Conservation (phyloP, 352 stramenopile genomes). For the Globisporangium okanoganense region DNA sequence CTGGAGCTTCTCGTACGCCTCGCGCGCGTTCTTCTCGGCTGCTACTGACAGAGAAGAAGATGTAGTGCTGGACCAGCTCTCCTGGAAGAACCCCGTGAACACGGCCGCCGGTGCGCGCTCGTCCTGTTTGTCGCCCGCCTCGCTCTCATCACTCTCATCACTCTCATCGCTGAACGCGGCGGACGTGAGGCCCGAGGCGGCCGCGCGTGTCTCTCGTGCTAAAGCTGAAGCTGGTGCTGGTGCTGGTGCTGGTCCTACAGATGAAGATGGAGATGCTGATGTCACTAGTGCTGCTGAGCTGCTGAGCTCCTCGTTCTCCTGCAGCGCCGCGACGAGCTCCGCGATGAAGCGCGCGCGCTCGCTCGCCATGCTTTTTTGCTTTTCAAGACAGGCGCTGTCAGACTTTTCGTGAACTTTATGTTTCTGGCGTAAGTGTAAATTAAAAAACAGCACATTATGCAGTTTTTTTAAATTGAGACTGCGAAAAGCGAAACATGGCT, state of each 20-base stretch:
- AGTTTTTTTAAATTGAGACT: too few species aligned
- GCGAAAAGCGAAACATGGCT: neutral
- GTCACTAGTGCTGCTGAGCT: too few species aligned
- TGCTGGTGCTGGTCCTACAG: neutral
- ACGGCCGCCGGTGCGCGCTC: neutral
- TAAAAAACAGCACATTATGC: too few species aligned
- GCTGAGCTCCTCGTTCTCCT: slow-evolving; percentile 36
- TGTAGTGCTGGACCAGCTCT: neutral
- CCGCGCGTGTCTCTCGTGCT: neutral
- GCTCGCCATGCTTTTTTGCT: slow-evolving; percentile 1
- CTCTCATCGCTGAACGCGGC: neutral
- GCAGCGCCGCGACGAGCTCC: slow-evolving; percentile 49
- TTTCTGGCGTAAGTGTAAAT: too few species aligned
- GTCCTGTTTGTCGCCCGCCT: too few species aligned
- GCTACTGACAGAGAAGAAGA: neutral
- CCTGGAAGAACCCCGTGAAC: slow-evolving; percentile 9
- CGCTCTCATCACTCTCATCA: neutral
- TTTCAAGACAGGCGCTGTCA: too few species aligned
- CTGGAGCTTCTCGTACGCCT: slow-evolving; percentile 47
- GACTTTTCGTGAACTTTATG: too few species aligned
- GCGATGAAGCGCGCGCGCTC: slow-evolving; percentile 46
- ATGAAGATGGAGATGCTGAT: neutral
- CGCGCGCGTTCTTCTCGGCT: slow-evolving; percentile 4
- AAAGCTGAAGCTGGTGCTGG: neutral
- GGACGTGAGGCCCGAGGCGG: neutral